Percentiles rank a stretch among this genome's conserved stretches.
Evolutionary conservation across 805 yeast species (phyloP).

Genomic region (Candida fluviatilis): DNA sequence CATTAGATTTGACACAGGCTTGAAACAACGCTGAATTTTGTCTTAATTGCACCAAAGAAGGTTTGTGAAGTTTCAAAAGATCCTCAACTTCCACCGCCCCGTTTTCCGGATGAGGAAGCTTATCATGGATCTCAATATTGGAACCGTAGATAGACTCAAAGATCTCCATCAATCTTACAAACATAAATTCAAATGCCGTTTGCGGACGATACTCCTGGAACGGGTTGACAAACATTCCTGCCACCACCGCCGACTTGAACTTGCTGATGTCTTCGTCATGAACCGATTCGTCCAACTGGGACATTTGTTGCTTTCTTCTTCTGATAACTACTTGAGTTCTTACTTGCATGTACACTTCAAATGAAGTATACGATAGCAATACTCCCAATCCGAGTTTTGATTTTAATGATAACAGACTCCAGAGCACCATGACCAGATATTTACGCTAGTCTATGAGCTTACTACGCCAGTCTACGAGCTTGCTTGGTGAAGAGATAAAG

Average conservation of each 20-base stretch:
- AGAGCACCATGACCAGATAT: constrained; percentile 1
- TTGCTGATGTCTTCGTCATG: constrained; percentile 14
- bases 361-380: constrained; percentile 56
- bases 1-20: constrained; percentile 18
- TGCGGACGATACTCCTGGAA: constrained; percentile 87
- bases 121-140: constrained; percentile 32
- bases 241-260: constrained; percentile 41
- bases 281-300: constrained; percentile 11
- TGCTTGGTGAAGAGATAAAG: no score
- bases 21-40: constrained; percentile 27
- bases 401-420: constrained; percentile 19
- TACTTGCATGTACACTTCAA: constrained; percentile 57
- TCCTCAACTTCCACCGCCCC: constrained; percentile 51
- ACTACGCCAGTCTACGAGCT: no score
- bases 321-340: constrained; percentile 53
- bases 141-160: constrained; percentile 50
- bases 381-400: constrained; percentile 40
- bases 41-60: constrained; percentile 47
- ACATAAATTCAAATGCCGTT: constrained; percentile 79
- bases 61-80: constrained; percentile 56
- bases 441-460: constrained; percentile 24
- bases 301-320: constrained; percentile 31
- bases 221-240: constrained; percentile 86
- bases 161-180: constrained; percentile 67
- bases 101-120: constrained; percentile 38